Base-by-base conservation (phyloP, 2,329 filamentous ascomycete genomes). In the Fusarium tanahbumbuense region DNA sequence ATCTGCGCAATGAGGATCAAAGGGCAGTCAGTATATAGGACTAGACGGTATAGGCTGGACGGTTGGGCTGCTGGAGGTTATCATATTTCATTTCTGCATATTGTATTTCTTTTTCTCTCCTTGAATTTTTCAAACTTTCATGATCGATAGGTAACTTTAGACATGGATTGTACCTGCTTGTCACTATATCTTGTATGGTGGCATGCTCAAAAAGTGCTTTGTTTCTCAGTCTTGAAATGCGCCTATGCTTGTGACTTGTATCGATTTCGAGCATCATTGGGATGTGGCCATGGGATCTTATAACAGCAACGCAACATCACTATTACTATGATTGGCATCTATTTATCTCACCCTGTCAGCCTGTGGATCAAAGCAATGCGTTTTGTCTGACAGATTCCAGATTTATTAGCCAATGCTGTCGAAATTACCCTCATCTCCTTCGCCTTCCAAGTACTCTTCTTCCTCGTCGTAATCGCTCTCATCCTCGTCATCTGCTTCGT, bases 121-220 rank as follows among this genome's bases (percentile, higher is more conserved):
- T 45, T 27, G 27, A 68, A 40, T 37, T 44, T 44, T 10, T 30
- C 28, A 18, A 18, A n/a, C n/a, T 42, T 54, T 49, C 49, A 55
- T 61, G 64, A 46, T 73, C 30, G 50, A 72, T 68, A 72, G 62
- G 50, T 57, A 60, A 66, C 52, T 63, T 49, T 54, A 65, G 59
- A 56, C 44, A 65, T 67, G 50, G 56, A 53, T 32, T 56, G 45
- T 50, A 44, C 28, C 53, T 70, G 58, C 60, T 60, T 56, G 32
- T 56, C 45, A 59, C 37, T 58, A 40, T 53, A 57, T 63, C 56
- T 44, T 61, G 63, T 55, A 72, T 60, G 47, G 49, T 55, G 59
- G 54, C 58, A 66, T 68, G 60, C 54, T 28, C 30, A 40, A 56
- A 56, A 64, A 71, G 45, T 64, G 46, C 34, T 42, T 44, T 59